phyloP scores from a whole-genome alignment of 768 basidiomycete species.

The Hemileccinum impolitum region DNA sequence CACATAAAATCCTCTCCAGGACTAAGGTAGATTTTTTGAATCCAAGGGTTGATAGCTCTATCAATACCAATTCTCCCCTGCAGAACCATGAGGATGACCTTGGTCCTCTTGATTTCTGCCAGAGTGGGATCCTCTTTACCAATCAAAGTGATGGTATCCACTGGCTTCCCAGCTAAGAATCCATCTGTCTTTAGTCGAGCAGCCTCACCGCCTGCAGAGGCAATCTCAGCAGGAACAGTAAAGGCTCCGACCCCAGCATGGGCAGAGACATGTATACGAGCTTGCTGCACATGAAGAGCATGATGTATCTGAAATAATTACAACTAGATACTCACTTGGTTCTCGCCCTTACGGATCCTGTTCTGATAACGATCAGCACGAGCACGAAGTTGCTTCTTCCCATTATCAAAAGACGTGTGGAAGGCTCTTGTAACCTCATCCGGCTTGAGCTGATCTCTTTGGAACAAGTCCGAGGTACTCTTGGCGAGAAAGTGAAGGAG shows the following conservation, averaged over 20 bases:
- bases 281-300: slow-evolving; percentile 10
- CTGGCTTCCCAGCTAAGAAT: slow-evolving; percentile 30
- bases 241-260: slow-evolving; percentile 19
- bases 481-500: slow-evolving; percentile 27
- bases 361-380: slow-evolving; percentile 29
- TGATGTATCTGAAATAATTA: neutral
- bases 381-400: slow-evolving; percentile 15
- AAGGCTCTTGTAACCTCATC: slow-evolving; percentile 21
- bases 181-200: slow-evolving; percentile 22
- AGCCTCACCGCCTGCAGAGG: slow-evolving; percentile 6
- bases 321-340: slow-evolving; percentile 34
- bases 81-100: slow-evolving; percentile 31
- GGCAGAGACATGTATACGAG: slow-evolving; percentile 23
- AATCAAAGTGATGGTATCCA: slow-evolving; percentile 41
- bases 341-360: slow-evolving; percentile 27
- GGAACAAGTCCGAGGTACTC: slow-evolving; percentile 23
- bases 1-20: slow-evolving; percentile 30
- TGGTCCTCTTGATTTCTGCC: slow-evolving; percentile 47
- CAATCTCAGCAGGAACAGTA: slow-evolving; percentile 19
- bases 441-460: slow-evolving; percentile 27
- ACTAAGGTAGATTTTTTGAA: slow-evolving; percentile 33
- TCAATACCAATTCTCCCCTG: slow-evolving; percentile 31
- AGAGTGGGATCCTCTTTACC: slow-evolving; percentile 56
- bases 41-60: slow-evolving; percentile 36
- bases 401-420: slow-evolving; percentile 8